Evolutionary conservation across 169 alveolate species (phyloP).

Genomic region (Neospora caninum): DNA sequence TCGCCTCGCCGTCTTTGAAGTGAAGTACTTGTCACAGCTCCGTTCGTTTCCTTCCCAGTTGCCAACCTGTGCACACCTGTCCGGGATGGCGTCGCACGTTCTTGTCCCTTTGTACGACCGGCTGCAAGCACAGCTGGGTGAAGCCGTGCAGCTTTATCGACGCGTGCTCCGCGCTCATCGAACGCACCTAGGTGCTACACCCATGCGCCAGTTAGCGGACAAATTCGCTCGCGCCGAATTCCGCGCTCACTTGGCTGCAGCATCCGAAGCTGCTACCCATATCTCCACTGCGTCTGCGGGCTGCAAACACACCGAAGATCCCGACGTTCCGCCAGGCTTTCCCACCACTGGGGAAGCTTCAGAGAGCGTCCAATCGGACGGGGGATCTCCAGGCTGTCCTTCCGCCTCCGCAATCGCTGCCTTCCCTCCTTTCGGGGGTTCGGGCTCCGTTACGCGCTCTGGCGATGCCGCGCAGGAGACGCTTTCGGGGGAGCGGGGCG

Average conservation of each 20-base stretch:
- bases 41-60: too few species aligned
- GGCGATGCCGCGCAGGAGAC: not conserved
- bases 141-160: not conserved
- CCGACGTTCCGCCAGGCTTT: not conserved
- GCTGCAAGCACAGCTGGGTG: slow-evolving; percentile 1
- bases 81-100: not conserved
- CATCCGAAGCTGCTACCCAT: not conserved
- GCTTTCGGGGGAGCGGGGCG: not conserved
- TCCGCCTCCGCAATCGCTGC: not conserved
- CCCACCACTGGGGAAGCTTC: not conserved
- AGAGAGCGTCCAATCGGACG: not conserved
- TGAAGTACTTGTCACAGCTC: too few species aligned
- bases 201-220: slow-evolving; percentile 2
- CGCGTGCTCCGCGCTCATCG: slow-evolving; percentile 2
- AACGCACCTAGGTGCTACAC: not conserved
- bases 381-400: not conserved
- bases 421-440: too few species aligned
- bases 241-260: slow-evolving; percentile 40
- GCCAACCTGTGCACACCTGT: too few species aligned
- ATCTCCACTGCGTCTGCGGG: not conserved
- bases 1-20: too few species aligned
- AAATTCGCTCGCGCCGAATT: slow-evolving; percentile 21
- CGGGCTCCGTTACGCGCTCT: too few species aligned
- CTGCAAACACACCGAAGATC: not conserved
- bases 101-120: not conserved